These are phyloP conservation scores for Diversispora eburnea DNA, from an alignment of 192 early-diverging fungal genomes.

Conservation along the genomic window DNA sequence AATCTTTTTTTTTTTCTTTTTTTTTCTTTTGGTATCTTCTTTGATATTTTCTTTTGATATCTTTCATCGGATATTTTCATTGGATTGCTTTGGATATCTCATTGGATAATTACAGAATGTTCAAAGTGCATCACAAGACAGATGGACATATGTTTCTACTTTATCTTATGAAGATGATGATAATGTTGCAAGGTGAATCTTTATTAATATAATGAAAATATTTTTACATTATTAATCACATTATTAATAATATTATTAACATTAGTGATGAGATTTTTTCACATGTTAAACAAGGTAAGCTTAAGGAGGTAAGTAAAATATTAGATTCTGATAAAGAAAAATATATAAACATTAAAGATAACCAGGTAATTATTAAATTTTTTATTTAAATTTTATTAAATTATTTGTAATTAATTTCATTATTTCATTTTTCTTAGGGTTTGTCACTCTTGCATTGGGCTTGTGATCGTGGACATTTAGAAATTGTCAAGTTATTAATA, in stretches of 20 bases:
- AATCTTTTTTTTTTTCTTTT: too few relatives aligned
- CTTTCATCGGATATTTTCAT: neutral
- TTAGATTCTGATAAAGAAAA: neutral
- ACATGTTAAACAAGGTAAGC: constrained; percentile 11
- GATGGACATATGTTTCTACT: constrained; percentile 22
- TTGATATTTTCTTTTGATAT: too few relatives aligned
- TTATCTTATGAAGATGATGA: constrained; percentile 12
- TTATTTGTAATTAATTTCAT: neutral
- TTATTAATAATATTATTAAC: neutral
- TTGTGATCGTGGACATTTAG: constrained; percentile 48
- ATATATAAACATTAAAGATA: constrained; percentile 16
- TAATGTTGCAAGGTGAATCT: neutral
- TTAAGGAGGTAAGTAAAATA: neutral
- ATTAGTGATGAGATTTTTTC: constrained; percentile 18
- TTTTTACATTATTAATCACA: neutral
- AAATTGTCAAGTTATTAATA: constrained; percentile 42
- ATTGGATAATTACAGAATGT: neutral
- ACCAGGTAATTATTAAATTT: neutral
- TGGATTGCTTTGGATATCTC: neutral
- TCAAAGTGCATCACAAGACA: neutral
- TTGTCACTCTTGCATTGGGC: constrained; percentile 53
- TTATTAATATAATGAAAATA: neutral
- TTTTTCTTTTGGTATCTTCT: neutral
- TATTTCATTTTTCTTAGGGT: constrained; percentile 34
- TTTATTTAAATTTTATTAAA: neutral